These are phyloP conservation scores for Diaporthe vaccinii DNA, from an alignment of 2,329 filamentous ascomycete species.

Conservation along the genomic window DNA sequence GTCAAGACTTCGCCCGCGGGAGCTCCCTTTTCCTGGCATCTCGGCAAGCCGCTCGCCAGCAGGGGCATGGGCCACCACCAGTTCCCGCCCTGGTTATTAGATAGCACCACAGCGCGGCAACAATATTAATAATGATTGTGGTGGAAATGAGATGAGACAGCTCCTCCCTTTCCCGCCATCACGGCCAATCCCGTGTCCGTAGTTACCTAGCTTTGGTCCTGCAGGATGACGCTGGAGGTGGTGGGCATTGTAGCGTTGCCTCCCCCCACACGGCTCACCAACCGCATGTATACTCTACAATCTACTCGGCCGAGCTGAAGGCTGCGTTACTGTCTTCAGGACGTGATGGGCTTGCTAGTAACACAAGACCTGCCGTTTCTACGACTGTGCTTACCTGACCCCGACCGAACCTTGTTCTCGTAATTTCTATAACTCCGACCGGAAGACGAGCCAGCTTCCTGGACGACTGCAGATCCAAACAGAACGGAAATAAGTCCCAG, in stretches of 20 bases:
- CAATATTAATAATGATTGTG: slow-evolving; percentile 23
- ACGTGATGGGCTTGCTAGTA: background rate
- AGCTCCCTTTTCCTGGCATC: slow-evolving; percentile 33
- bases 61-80: slow-evolving; percentile 21
- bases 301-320: background rate
- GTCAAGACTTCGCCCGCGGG: slow-evolving; percentile 35
- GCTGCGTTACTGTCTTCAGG: background rate
- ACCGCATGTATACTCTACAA: background rate
- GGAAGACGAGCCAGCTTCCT: slow-evolving; percentile 26
- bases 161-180: background rate
- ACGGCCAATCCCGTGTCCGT: slow-evolving; percentile 3
- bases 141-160: slow-evolving; percentile 31
- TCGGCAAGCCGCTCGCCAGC: slow-evolving; percentile 28
- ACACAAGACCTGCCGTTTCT: background rate
- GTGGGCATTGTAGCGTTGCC: background rate
- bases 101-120: slow-evolving; percentile 7
- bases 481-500: slow-evolving; percentile 25
- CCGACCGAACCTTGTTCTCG: slow-evolving; percentile 17
- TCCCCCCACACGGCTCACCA: slow-evolving; percentile 11
- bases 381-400: slow-evolving; percentile 19
- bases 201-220: background rate
- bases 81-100: slow-evolving; percentile 22
- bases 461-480: slow-evolving; percentile 32
- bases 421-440: slow-evolving; percentile 30
- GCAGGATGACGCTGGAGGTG: slow-evolving; percentile 28